Evolutionary conservation across 495 filamentous ascomycete genomes (phyloP), one percentile per base, ranked within the genome.

Genomic region (Penicillium maclennaniae): DNA sequence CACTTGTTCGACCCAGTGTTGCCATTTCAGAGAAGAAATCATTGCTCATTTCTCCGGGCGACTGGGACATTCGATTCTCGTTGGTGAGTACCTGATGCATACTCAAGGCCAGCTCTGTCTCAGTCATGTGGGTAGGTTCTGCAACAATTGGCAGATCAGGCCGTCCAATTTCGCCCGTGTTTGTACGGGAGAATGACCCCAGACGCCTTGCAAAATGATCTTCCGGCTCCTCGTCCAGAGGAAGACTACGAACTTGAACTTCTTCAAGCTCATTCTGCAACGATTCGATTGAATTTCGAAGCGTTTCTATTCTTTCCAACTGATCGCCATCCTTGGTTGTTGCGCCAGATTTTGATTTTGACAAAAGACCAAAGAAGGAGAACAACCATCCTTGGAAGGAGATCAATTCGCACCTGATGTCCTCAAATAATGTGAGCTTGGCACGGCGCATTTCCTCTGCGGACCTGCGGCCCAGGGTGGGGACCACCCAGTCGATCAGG

Each of bases 401-500:
- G 10, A 31, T 48, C 7, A 73, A 12, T 51, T 77, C 74, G 44
- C 64, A 71, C 40, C 63, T 56, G 14, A 77, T 56, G 53, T 76
- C 73, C 40, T 76, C 60, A 9, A 67, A 41, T 3, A 76, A 54
- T 6, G 70, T 67, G n/a, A 77, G 61, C 34, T 63, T 69, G 45
- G 55, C 61, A n/a, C 74, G 72, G 12, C 61, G 61, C 48, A 61
- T 65, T 50, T 76, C 74, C 49, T 77, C 71, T 39, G 69, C 68
- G 7, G 70, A 61, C 37, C 69, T 63, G n/a, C 73, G 74, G 1
- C 72, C 74, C 17, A 74, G 61, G 4, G 64, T 68, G 6, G 74
- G 74, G 17, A 73, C 67, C 53, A 75, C 70, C 74, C 74, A 77
- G 46, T 76, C 74, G 37, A 77, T 64, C 15, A 78, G 68, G 40